A percentile compares a stretch with the other conserved stretches of the same genome.
phyloP scores from a whole-genome alignment of 1,284 basidiomycete species.

The Exsudoporus floridanus region DNA sequence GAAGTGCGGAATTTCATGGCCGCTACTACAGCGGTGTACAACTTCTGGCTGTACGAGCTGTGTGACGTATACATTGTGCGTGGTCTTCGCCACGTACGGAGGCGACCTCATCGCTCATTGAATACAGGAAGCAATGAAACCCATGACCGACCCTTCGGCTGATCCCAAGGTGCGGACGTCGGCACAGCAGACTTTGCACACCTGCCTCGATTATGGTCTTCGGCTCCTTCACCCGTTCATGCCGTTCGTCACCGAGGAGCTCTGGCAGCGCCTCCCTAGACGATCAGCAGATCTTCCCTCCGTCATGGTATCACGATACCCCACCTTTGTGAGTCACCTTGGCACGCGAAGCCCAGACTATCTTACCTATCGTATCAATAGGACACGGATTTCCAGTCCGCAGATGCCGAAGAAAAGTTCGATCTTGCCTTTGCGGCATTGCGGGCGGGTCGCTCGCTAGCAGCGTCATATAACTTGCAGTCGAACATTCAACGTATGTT shows the following conservation, averaged over 20 bases:
- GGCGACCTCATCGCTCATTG: slow-evolving; percentile 4
- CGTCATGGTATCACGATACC: slow-evolving; percentile 89
- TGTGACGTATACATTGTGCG: slow-evolving; percentile 97
- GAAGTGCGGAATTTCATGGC: slow-evolving; percentile 89
- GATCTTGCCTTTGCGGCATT: slow-evolving; percentile 84
- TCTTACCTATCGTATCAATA: slow-evolving; percentile 28
- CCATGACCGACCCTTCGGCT: slow-evolving; percentile 83
- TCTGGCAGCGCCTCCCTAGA: slow-evolving; percentile 95
- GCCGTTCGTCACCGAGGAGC: slow-evolving; percentile 98
- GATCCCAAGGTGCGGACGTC: slow-evolving; percentile 66
- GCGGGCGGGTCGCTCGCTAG: slow-evolving; percentile 80
- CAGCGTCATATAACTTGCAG: slow-evolving; percentile 89
- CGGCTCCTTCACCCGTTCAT: slow-evolving; percentile 96
- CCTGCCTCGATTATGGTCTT: slow-evolving; percentile 88
- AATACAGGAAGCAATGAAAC: slow-evolving; percentile 92
- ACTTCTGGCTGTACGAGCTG: slow-evolving; percentile 98
- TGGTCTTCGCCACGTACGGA: slow-evolving; percentile 12
- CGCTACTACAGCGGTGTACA: slow-evolving; percentile 83
- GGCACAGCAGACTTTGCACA: slow-evolving; percentile 96
- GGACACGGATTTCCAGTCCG: slow-evolving; percentile 66
- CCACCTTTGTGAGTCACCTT: slow-evolving; percentile 62
- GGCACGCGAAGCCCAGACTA: not conserved
- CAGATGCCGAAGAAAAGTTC: slow-evolving; percentile 80
- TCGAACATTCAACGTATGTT: slow-evolving; percentile 78
- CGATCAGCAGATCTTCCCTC: slow-evolving; percentile 80